Percentiles rank a stretch among this genome's conserved stretches.
These are phyloP conservation scores for Tolypocladium album DNA, from an alignment of 2,329 filamentous ascomycete species.

Conservation along the genomic window DNA sequence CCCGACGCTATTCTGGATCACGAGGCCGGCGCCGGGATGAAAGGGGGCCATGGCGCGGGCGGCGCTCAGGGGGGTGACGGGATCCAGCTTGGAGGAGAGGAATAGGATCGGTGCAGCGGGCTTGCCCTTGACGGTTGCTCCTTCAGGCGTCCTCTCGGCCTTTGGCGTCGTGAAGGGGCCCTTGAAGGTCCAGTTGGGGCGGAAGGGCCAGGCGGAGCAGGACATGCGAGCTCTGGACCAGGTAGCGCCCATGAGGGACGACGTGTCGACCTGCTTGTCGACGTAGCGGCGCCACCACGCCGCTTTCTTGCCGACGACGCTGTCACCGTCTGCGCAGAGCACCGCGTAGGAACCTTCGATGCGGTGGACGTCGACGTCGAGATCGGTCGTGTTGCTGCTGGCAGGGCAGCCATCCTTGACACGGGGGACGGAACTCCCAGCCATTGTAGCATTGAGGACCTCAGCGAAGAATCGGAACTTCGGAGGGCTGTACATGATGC, in stretches of 20 bases:
- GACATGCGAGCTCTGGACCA: conserved; percentile 26
- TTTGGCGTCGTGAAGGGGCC: conserved; percentile 20
- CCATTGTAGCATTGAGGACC: conserved; percentile 9
- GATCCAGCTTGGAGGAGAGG: conserved; percentile 30
- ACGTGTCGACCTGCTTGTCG: conserved; percentile 12
- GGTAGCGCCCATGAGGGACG: conserved; percentile 17
- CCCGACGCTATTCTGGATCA: conserved; percentile 18
- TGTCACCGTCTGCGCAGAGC: conserved; percentile 24
- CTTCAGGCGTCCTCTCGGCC: conserved; percentile 8
- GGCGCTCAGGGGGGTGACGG: conserved; percentile 31
- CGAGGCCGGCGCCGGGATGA: conserved; percentile 16
- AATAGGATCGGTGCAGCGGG: conserved; percentile 33
- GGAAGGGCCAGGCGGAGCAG: conserved; percentile 27
- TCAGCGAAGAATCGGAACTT: conserved; percentile 5
- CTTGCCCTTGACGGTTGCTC: conserved; percentile 10
- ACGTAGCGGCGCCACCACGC: conserved; percentile 20
- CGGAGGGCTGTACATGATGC: conserved; percentile 19
- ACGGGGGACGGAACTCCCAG: conserved; percentile 7
- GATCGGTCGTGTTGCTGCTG: conserved; percentile 11
- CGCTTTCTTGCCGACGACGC: conserved; percentile 9
- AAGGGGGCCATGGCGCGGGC: conserved; percentile 18
- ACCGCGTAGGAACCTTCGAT: conserved; percentile 8
- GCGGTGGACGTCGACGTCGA: not conserved
- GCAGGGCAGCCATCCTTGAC: conserved; percentile 11
- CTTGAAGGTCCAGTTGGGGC: conserved; percentile 28